These are phyloP conservation scores for Neocatenulostroma microsporum DNA, from an alignment of 2,329 filamentous ascomycete genomes.

Conservation along the genomic window DNA sequence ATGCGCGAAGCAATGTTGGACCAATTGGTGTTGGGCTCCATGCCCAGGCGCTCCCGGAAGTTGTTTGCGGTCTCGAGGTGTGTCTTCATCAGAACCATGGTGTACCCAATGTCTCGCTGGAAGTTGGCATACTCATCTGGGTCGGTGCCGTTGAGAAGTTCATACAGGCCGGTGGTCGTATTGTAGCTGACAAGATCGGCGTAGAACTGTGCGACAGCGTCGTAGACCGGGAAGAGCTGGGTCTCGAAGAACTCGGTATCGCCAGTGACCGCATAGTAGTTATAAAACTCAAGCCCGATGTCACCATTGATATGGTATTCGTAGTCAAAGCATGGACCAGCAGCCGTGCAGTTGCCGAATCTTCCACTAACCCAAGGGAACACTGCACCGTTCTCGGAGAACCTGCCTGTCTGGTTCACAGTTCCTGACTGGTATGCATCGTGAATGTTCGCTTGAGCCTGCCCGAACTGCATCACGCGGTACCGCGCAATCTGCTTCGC, in stretches of 20 bases:
- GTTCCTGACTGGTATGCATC: slow-evolving; percentile 43
- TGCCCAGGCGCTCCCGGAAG: slow-evolving; percentile 50
- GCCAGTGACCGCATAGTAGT: slow-evolving; percentile 54
- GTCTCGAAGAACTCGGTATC: slow-evolving; percentile 50
- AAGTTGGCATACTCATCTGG: slow-evolving; percentile 62
- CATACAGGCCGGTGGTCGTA: slow-evolving; percentile 44
- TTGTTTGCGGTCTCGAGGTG: slow-evolving; percentile 51
- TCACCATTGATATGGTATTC: slow-evolving; percentile 66
- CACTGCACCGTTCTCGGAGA: slow-evolving; percentile 51
- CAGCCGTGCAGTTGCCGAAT: slow-evolving; percentile 59
- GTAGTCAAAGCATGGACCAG: slow-evolving; percentile 59
- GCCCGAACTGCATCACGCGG: slow-evolving; percentile 49
- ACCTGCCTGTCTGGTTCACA: slow-evolving; percentile 47
- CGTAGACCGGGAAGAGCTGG: slow-evolving; percentile 54
- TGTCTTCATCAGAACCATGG: slow-evolving; percentile 54
- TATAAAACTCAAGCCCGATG: slow-evolving; percentile 55
- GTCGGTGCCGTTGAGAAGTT: slow-evolving; percentile 60
- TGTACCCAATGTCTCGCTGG: slow-evolving; percentile 61
- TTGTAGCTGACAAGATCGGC: slow-evolving; percentile 54
- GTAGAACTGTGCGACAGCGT: slow-evolving; percentile 56
- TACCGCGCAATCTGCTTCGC: slow-evolving; percentile 59
- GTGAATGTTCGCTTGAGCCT: slow-evolving; percentile 54
- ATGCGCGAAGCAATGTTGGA: slow-evolving; percentile 50
- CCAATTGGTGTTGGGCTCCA: slow-evolving; percentile 52
- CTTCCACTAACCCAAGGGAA: slow-evolving; percentile 62